Evolutionary conservation across 2,329 filamentous ascomycete species (phyloP).

Genomic region (Penicillium frequentans): DNA sequence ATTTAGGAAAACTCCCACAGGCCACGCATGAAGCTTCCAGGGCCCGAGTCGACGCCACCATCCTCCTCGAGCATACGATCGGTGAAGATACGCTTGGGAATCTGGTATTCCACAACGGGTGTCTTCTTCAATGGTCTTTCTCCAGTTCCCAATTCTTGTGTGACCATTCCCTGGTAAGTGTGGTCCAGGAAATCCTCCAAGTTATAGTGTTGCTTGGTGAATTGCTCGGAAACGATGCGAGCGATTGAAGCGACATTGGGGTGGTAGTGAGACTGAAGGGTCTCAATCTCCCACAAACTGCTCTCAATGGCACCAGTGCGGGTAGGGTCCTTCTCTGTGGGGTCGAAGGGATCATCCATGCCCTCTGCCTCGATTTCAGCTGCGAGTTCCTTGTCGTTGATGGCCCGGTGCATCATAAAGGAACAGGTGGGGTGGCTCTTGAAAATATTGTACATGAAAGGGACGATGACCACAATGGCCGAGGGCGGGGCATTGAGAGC

Average conservation of each 20-base stretch:
- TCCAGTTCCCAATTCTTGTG: slow-evolving; percentile 66
- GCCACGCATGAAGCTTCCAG: slow-evolving; percentile 36
- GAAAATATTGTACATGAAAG: slow-evolving; percentile 93
- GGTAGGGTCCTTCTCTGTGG: slow-evolving; percentile 77
- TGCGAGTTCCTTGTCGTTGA: slow-evolving; percentile 58
- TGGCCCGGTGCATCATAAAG: slow-evolving; percentile 89
- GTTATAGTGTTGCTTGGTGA: slow-evolving; percentile 92
- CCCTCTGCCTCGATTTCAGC: slow-evolving; percentile 61
- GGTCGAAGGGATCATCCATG: slow-evolving; percentile 74
- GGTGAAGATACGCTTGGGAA: slow-evolving; percentile 78
- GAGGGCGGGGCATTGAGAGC: slow-evolving; percentile 85
- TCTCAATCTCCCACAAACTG: slow-evolving; percentile 91
- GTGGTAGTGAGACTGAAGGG: slow-evolving; percentile 89
- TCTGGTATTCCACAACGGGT: slow-evolving; percentile 90
- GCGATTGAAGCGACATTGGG: slow-evolving; percentile 93
- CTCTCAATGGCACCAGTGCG: slow-evolving; percentile 85
- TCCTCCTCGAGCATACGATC: slow-evolving; percentile 42
- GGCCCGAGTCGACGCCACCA: slow-evolving; percentile 39
- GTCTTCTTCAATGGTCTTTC: slow-evolving; percentile 79
- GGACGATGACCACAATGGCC: slow-evolving; percentile 83
- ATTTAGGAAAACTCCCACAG: slow-evolving; percentile 38
- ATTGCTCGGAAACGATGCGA: slow-evolving; percentile 93
- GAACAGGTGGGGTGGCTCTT: slow-evolving; percentile 87
- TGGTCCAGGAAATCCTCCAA: slow-evolving; percentile 98
- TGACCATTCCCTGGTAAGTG: slow-evolving; percentile 74